Base-by-base conservation (phyloP, 331 rosid genomes). In the Quercus lobata region DNA sequence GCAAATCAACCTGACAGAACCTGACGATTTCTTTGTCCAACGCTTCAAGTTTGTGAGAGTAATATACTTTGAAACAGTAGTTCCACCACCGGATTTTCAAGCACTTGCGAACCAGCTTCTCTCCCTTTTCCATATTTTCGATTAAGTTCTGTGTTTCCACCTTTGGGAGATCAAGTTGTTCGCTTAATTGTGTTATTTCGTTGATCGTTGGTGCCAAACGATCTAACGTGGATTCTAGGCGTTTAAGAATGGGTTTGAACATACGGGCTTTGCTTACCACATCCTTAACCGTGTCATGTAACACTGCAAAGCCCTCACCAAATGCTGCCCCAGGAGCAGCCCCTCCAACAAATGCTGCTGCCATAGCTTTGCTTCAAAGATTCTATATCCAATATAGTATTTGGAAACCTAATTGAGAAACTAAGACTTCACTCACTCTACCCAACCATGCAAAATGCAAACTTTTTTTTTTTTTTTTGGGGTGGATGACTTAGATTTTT, bases 1-100 rank as follows among this genome's bases (percentile, higher is more conserved):
- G 15, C 4, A 44, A 5, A 17, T 54, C 49, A 73, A 71, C 0
- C 18, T 63, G 12, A 18, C 60, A 17, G 52, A 56, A 52, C 69
- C 27, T 37, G 15, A 4, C 3, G 19, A 78, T 41, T 15, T 10
- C 68, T 1, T 25, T 53, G 18, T 71, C 54, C 82, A 57, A 71
- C 11, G 27, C 58, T 7, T 3, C 2, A 4, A 79, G 72, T 49
- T 79, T n/a, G 22, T 5, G 1, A 6, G 44, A 15, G 70, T 57
- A 58, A 1, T 17, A 0, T 1, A 46, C 5, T 46, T 46, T 46
- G 17, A 46, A 46, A 11, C 17, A 15, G 8, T 55, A 1, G 9
- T 66, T 83, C 84, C 80, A 77, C 3, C 5, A 3, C 34, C 55
- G 2, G 46, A 81, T 17, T 18, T 83, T 76, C n/a, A 86, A 85